phyloP scores from a whole-genome alignment of 2,329 filamentous ascomycete species.

The Penicillium sp. region DNA sequence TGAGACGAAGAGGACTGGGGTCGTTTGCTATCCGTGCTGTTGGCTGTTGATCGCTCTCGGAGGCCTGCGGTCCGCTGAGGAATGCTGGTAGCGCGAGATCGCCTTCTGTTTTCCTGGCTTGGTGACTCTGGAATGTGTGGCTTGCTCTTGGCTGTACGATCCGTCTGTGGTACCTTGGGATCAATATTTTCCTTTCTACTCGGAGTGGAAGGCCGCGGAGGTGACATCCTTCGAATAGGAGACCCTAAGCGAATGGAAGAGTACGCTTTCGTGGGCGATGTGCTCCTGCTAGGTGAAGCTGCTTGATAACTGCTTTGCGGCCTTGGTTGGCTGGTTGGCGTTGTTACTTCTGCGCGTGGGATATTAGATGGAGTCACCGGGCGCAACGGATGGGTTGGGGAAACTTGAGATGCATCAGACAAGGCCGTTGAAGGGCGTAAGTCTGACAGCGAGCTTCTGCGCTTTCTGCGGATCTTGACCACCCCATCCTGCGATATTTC shows the following conservation, averaged over 20 bases:
- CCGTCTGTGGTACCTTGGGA: slow-evolving; percentile 31
- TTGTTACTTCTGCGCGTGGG: slow-evolving; percentile 28
- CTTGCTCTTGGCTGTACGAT: slow-evolving; percentile 34
- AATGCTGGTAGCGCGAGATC: slow-evolving; percentile 50
- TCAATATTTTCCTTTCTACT: slow-evolving; percentile 43
- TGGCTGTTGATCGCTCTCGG: slow-evolving; percentile 35
- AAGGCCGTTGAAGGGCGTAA: slow-evolving; percentile 66
- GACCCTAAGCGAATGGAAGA: slow-evolving; percentile 32
- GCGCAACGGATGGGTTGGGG: slow-evolving; percentile 36
- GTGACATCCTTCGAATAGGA: slow-evolving; percentile 32
- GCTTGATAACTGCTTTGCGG: slow-evolving; percentile 31
- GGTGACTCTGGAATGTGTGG: slow-evolving; percentile 34
- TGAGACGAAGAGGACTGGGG: slow-evolving; percentile 60
- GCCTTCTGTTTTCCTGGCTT: slow-evolving; percentile 42
- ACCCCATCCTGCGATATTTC: slow-evolving; percentile 46
- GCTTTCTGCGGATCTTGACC: slow-evolving; percentile 64
- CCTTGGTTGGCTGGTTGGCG: slow-evolving; percentile 29
- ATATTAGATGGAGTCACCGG: slow-evolving; percentile 35
- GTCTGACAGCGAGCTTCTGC: slow-evolving; percentile 88
- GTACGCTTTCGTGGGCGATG: slow-evolving; percentile 32
- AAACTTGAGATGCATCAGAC: slow-evolving; percentile 49
- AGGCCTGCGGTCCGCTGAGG: slow-evolving; percentile 41
- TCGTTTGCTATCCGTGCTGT: slow-evolving; percentile 32
- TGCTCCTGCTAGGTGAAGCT: slow-evolving; percentile 29
- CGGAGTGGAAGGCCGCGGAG: slow-evolving; percentile 34